These are phyloP conservation scores for Helianthus annuus DNA, from an alignment of 129 eudicot genomes.

Conservation along the genomic window DNA sequence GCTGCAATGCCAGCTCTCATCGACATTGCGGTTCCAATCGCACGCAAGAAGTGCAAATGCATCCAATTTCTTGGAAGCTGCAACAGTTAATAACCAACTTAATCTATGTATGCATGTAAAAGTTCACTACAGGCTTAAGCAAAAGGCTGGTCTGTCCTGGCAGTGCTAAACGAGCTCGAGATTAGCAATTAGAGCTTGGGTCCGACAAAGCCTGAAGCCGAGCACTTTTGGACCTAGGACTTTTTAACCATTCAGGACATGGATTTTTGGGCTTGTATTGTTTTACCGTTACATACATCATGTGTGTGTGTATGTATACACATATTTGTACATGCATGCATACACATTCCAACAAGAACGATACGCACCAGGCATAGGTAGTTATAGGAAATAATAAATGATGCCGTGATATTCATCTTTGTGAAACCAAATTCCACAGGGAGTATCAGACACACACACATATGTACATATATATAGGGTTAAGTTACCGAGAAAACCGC, in stretches of 20 bases:
- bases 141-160: neutral
- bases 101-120: neutral
- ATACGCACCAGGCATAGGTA: neutral
- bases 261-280: neutral
- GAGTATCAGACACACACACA: neutral
- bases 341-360: neutral
- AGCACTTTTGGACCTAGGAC: neutral
- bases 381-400: neutral
- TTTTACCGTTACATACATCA: neutral
- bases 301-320: neutral
- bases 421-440: slow-evolving; percentile 1
- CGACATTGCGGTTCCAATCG: slow-evolving; percentile 97
- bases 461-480: too few relatives aligned
- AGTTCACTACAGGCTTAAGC: slow-evolving; percentile 1
- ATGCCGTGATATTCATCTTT: neutral
- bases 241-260: neutral
- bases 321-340: neutral
- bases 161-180: neutral
- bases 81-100: slow-evolving; percentile 30
- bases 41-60: slow-evolving; percentile 98
- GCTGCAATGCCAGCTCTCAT: slow-evolving; percentile 98
- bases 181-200: neutral
- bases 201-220: neutral
- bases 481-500: too few relatives aligned
- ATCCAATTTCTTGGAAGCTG: slow-evolving; percentile 98